These are phyloP conservation scores for Letharia lupina DNA, from an alignment of 495 filamentous ascomycete species.

Conservation along the genomic window DNA sequence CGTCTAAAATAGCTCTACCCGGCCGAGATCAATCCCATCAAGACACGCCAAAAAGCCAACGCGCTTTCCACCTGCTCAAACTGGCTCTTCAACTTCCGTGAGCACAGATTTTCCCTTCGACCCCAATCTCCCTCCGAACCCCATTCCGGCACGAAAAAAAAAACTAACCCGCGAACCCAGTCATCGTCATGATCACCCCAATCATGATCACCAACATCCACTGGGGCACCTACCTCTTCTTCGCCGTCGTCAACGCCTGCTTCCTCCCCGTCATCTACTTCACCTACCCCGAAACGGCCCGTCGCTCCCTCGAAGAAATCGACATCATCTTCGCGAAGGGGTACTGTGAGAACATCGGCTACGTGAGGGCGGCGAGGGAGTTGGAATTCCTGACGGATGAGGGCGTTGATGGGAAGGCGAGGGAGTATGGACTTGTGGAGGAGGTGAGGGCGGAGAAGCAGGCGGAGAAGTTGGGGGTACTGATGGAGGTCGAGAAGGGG, in stretches of 20 bases:
- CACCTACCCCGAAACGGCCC: conserved; percentile 67
- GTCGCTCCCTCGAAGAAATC: conserved; percentile 67
- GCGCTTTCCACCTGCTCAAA: conserved; percentile 68
- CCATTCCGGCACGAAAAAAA: no score
- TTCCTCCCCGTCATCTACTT: conserved; percentile 70
- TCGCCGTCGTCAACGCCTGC: conserved; percentile 58
- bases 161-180: neutral
- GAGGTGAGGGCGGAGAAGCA: neutral
- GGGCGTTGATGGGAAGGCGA: conserved; percentile 55
- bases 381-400: conserved; percentile 56
- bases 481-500: neutral
- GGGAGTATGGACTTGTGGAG: conserved; percentile 48
- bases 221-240: conserved; percentile 77
- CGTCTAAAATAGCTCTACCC: conserved; percentile 49
- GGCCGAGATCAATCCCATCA: conserved; percentile 67
- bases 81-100: conserved; percentile 69
- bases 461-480: neutral
- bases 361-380: conserved; percentile 61
- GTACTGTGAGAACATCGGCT: conserved; percentile 62
- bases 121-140: neutral
- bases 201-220: conserved; percentile 58
- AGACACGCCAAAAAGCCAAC: conserved; percentile 66
- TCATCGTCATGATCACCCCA: conserved; percentile 74
- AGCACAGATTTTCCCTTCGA: neutral
- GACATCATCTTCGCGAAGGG: conserved; percentile 79